Conservation (phyloP, 2,329 filamentous ascomycete genomes). For the Colletotrichum aenigma region DNA sequence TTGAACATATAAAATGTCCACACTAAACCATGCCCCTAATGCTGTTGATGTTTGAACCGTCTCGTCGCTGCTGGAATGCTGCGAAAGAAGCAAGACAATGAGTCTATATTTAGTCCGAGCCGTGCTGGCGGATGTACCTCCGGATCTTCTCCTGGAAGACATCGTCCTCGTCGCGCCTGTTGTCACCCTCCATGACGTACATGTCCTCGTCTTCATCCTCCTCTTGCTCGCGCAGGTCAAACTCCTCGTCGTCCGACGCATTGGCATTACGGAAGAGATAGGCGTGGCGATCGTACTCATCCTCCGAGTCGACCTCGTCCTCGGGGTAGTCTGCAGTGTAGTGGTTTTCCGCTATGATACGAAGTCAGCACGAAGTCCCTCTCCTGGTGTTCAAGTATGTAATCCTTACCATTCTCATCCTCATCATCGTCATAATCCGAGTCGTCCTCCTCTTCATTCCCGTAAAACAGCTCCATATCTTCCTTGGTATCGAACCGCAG, state of each 20-base stretch:
- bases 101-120: not conserved
- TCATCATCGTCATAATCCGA: constrained; percentile 70
- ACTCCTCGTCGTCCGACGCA: constrained; percentile 61
- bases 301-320: constrained; percentile 75
- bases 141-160: constrained; percentile 26
- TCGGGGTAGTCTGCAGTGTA: constrained; percentile 83
- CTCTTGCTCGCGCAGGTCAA: constrained; percentile 43
- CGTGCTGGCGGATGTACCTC: constrained; percentile 23
- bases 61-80: not conserved
- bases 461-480: constrained; percentile 65
- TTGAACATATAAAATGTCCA: not conserved
- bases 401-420: constrained; percentile 64
- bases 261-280: constrained; percentile 60
- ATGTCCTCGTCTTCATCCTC: constrained; percentile 37
- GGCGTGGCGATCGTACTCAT: constrained; percentile 54
- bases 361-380: not conserved
- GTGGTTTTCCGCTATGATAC: constrained; percentile 69
- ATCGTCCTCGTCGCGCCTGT: constrained; percentile 31
- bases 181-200: constrained; percentile 42
- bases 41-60: not conserved
- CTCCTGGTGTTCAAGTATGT: not conserved
- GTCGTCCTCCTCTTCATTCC: constrained; percentile 63
- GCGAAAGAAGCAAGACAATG: not conserved
- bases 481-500: constrained; percentile 62
- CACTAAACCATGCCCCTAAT: not conserved